Evolutionary conservation across 208 protist genomes (phyloP).

Genomic region (Wallacemonas sp.): DNA sequence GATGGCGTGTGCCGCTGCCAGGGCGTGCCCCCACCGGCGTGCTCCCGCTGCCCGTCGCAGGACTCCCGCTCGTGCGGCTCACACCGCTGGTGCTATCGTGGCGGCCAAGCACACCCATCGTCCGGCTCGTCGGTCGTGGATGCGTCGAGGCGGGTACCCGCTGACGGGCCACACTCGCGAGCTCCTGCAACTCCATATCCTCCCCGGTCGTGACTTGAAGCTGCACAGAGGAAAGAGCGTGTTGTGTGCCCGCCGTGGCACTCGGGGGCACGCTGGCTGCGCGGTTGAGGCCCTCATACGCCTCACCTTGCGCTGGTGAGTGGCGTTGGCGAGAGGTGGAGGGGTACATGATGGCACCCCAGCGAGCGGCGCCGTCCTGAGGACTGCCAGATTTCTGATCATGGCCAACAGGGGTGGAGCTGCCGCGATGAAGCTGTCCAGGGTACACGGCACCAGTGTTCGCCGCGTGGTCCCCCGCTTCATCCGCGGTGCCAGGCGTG

Average conservation of each 20-base stretch:
- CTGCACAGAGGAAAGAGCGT: neutral
- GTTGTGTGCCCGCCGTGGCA: too few relatives aligned
- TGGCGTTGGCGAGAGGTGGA: neutral
- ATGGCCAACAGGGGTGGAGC: neutral
- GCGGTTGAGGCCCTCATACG: neutral
- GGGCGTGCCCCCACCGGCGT: neutral
- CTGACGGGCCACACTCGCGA: slow-evolving; percentile 21
- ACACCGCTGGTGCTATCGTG: neutral
- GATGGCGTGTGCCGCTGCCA: slow-evolving; percentile 26
- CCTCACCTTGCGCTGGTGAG: neutral
- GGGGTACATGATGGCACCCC: slow-evolving; percentile 15
- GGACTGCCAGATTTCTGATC: neutral
- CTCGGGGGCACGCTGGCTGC: too few relatives aligned
- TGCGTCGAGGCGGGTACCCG: neutral
- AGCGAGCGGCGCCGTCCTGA: neutral
- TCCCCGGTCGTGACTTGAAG: slow-evolving; percentile 33
- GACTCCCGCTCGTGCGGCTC: neutral
- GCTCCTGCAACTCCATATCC: slow-evolving; percentile 37
- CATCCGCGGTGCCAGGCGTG: too few relatives aligned
- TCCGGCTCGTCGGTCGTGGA: slow-evolving; percentile 1
- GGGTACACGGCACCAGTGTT: too few relatives aligned
- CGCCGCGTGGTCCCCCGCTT: too few relatives aligned
- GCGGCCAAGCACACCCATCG: neutral
- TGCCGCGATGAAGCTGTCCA: too few relatives aligned
- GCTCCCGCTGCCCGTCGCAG: neutral